Conservation (phyloP, 169 alveolate species). For the Eimeria falciformis region DNA sequence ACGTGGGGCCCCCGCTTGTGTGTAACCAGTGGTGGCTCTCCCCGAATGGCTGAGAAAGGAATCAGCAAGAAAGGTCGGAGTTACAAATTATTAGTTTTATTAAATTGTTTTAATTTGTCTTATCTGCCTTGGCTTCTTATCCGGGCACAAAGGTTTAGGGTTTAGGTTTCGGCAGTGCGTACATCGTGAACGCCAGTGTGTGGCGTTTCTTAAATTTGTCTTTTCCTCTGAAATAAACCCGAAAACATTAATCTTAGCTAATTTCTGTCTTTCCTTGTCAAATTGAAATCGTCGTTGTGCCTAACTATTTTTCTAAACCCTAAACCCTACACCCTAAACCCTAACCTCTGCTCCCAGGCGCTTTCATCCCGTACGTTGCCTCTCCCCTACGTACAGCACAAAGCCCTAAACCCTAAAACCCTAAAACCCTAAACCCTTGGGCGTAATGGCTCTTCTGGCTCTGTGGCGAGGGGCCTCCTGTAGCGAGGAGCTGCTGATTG, state of each 20-base stretch:
- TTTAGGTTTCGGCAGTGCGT: no score
- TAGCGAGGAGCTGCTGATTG: not conserved
- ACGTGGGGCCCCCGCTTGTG: no score
- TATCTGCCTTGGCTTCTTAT: no score
- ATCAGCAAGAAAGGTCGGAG: no score
- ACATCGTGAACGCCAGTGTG: no score
- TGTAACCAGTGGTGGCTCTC: no score
- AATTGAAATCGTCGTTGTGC: no score
- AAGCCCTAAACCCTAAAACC: slow-evolving; percentile 9
- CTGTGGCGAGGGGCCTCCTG: not conserved
- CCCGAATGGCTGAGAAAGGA: no score
- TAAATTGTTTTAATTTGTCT: no score
- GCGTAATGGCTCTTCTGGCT: not conserved
- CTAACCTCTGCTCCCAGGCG: not conserved
- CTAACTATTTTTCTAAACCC: not conserved
- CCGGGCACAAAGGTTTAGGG: no score
- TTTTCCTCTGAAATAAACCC: not conserved
- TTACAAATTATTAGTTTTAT: no score
- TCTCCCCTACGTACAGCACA: not conserved
- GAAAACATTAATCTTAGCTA: no score
- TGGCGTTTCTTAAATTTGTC: not conserved
- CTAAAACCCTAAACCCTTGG: slow-evolving; percentile 1
- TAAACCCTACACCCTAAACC: not conserved
- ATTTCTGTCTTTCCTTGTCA: not conserved
- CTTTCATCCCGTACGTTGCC: not conserved